Evolutionary conservation across 1,139 yeast genomes (phyloP).

Genomic region (Magnusiomyces tetraspermus): DNA sequence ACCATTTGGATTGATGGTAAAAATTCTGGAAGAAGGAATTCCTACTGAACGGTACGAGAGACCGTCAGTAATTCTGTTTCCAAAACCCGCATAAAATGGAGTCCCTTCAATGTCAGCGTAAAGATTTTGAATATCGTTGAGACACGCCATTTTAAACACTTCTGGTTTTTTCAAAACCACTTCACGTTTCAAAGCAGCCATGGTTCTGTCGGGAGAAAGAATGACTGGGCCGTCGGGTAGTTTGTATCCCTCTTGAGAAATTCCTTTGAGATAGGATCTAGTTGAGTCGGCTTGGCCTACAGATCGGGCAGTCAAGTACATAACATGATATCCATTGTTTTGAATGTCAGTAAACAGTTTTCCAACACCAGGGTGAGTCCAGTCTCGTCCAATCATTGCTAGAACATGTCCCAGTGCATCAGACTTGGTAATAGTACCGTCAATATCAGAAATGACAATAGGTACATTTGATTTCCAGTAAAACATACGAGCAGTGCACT

Average conservation of each 20-base stretch:
- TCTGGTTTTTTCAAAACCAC: slow-evolving; percentile 93
- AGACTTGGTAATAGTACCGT: slow-evolving; percentile 95
- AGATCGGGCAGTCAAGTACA: slow-evolving; percentile 89
- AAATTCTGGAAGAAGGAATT: slow-evolving; percentile 87
- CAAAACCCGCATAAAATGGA: slow-evolving; percentile 97
- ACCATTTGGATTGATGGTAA: slow-evolving; percentile 93
- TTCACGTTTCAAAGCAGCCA: slow-evolving; percentile 88
- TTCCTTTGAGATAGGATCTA: slow-evolving; percentile 68
- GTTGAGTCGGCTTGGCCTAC: slow-evolving; percentile 96
- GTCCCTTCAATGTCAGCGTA: slow-evolving; percentile 37
- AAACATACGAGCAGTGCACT: slow-evolving; percentile 61
- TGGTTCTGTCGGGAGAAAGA: slow-evolving; percentile 89
- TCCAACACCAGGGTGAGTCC: slow-evolving; percentile 98
- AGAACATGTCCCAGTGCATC: slow-evolving; percentile 96
- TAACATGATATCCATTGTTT: slow-evolving; percentile 81
- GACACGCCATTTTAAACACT: slow-evolving; percentile 95
- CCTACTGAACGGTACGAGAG: slow-evolving; percentile 89
- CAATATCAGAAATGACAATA: slow-evolving; percentile 93
- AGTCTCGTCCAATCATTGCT: slow-evolving; percentile 89
- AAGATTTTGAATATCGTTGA: slow-evolving; percentile 71
- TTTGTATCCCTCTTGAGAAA: slow-evolving; percentile 62
- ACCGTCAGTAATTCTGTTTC: slow-evolving; percentile 95
- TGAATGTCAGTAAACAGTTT: slow-evolving; percentile 76
- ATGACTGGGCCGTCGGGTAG: slow-evolving; percentile 93
- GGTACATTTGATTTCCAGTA: slow-evolving; percentile 83